These are phyloP conservation scores for Phoma sp. DNA, from an alignment of 2,329 filamentous ascomycete genomes.

Conservation along the genomic window DNA sequence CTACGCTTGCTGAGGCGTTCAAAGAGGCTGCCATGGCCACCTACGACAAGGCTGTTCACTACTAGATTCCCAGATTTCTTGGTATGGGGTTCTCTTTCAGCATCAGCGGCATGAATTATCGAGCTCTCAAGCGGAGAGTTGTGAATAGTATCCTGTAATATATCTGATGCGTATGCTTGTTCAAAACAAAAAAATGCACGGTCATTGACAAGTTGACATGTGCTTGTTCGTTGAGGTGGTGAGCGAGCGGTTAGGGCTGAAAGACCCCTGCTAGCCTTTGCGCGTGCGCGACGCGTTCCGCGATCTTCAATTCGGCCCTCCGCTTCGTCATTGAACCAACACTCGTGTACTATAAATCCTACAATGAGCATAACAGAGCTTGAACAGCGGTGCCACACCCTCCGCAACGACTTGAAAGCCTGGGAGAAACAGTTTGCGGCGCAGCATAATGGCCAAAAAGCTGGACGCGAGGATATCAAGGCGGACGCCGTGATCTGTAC, in stretches of 20 bases:
- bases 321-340: slow-evolving; percentile 14
- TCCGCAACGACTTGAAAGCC: slow-evolving; percentile 74
- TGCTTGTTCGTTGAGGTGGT: slow-evolving; percentile 3
- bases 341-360: slow-evolving; percentile 17
- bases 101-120: slow-evolving; percentile 46
- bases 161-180: slow-evolving; percentile 43
- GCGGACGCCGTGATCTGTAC: slow-evolving; percentile 73
- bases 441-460: slow-evolving; percentile 71
- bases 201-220: neutral
- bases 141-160: slow-evolving; percentile 53
- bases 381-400: slow-evolving; percentile 80
- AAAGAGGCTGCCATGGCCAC: slow-evolving; percentile 99
- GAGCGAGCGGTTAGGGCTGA: slow-evolving; percentile 30
- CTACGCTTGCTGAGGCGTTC: slow-evolving; percentile 95
- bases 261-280: slow-evolving; percentile 22
- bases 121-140: slow-evolving; percentile 47
- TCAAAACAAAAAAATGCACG: slow-evolving; percentile 34
- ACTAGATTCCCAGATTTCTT: slow-evolving; percentile 59
- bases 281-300: slow-evolving; percentile 39
- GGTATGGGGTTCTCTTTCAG: slow-evolving; percentile 37
- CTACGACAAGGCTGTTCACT: slow-evolving; percentile 94
- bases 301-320: slow-evolving; percentile 33
- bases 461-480: slow-evolving; percentile 78
- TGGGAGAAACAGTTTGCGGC: slow-evolving; percentile 76
- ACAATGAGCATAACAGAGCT: slow-evolving; percentile 40